A percentile compares a stretch with the other conserved stretches of the same genome.
These are phyloP conservation scores for Paraphaeosphaeria minitans DNA, from an alignment of 2,329 filamentous ascomycete species.

Conservation along the genomic window DNA sequence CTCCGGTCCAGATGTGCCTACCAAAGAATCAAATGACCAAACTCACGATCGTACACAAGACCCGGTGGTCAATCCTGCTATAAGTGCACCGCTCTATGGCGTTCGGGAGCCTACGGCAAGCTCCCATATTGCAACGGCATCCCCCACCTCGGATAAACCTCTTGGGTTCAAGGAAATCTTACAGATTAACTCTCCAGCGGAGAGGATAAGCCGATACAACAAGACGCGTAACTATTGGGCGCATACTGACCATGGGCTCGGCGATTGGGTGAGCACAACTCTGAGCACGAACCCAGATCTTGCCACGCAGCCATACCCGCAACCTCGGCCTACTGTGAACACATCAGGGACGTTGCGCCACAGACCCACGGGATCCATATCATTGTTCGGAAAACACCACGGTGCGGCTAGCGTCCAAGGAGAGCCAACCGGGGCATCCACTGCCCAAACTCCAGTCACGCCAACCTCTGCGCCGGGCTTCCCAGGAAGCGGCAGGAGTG, in stretches of 20 bases:
- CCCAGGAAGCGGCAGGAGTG: constrained; percentile 29
- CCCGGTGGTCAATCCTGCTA: constrained; percentile 13
- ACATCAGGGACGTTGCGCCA: constrained; percentile 44
- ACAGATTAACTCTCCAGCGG: constrained; percentile 65
- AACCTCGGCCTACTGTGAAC: constrained; percentile 31
- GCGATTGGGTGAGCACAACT: constrained; percentile 60
- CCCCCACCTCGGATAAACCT: constrained; percentile 43
- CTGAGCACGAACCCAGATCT: constrained; percentile 60
- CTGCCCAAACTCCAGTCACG: constrained; percentile 34
- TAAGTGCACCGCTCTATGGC: constrained; percentile 2
- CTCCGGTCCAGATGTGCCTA: constrained; percentile 12
- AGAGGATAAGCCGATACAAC: constrained; percentile 76
- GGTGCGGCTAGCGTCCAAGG: constrained; percentile 25
- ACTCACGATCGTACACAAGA: constrained; percentile 22
- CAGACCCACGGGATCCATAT: constrained; percentile 42
- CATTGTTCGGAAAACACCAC: constrained; percentile 43
- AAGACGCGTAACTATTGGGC: constrained; percentile 74
- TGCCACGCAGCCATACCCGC: constrained; percentile 34
- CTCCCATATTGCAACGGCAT: constrained; percentile 29
- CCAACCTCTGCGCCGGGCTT: constrained; percentile 26
- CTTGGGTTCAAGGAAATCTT: constrained; percentile 77
- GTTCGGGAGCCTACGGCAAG: constrained; percentile 23
- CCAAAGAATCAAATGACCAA: background rate
- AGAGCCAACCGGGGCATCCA: constrained; percentile 30
- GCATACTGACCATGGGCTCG: constrained; percentile 74